These are phyloP conservation scores for Phaeolepiota aurea DNA, from an alignment of 768 basidiomycete genomes.

Conservation along the genomic window DNA sequence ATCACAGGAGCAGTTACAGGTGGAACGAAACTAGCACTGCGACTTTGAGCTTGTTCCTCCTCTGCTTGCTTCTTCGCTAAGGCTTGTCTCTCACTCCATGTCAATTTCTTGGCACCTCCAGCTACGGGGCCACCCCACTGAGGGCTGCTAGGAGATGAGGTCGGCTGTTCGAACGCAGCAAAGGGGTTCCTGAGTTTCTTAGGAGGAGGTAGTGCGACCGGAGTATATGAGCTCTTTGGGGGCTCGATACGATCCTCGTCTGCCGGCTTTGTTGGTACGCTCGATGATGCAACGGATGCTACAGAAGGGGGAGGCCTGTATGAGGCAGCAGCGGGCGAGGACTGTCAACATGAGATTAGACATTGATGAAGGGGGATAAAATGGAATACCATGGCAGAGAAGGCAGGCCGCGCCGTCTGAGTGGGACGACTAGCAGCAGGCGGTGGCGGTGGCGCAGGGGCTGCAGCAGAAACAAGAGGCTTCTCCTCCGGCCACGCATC, in stretches of 20 bases:
- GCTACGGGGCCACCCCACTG: conserved; percentile 7
- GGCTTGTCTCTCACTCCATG: conserved; percentile 92
- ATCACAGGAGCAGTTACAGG: conserved; percentile 21
- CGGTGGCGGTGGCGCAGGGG: conserved; percentile 31
- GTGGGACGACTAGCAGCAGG: conserved; percentile 43
- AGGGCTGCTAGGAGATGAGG: conserved; percentile 18
- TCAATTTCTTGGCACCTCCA: conserved; percentile 63
- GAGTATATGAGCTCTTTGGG: conserved; percentile 83
- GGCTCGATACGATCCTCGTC: conserved; percentile 82
- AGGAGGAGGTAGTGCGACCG: conserved; percentile 76
- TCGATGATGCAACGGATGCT: conserved; percentile 34
- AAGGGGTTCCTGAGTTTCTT: conserved; percentile 87
- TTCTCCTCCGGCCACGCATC: conserved; percentile 52
- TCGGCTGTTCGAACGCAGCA: conserved; percentile 47
- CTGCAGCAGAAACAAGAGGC: conserved; percentile 23
- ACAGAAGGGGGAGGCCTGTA: conserved; percentile 21
- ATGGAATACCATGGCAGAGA: conserved; percentile 26
- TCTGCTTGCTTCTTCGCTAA: conserved; percentile 81
- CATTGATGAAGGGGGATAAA: background rate
- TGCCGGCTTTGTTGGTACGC: conserved; percentile 52
- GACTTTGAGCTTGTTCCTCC: conserved; percentile 67
- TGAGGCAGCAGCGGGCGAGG: conserved; percentile 9
- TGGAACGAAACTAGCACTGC: conserved; percentile 38
- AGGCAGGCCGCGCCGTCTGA: conserved; percentile 30
- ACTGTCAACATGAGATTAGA: background rate